Evolutionary conservation across 148 eudicot species (phyloP).

Genomic region (Rhododendron ovatum): DNA sequence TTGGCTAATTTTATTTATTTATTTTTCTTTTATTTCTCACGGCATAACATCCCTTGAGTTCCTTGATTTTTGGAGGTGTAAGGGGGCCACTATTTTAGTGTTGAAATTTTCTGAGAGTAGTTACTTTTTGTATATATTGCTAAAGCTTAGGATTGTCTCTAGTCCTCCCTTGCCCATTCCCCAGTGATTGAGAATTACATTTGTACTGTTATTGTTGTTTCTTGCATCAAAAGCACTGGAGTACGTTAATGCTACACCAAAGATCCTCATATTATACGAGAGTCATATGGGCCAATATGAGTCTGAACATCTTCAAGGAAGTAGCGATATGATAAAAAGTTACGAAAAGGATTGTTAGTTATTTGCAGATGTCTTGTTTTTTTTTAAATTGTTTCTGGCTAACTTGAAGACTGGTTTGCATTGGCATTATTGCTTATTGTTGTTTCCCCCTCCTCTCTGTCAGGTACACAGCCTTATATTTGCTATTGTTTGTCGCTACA

Average conservation of each 20-base stretch:
- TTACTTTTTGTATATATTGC: neutral
- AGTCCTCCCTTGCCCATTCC: neutral
- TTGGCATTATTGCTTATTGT: neutral
- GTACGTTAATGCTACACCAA: neutral
- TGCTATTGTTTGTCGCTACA: conserved; percentile 60
- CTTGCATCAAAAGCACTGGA: neutral
- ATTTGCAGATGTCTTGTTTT: neutral
- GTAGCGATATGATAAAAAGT: neutral
- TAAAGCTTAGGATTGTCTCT: neutral
- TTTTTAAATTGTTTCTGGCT: neutral
- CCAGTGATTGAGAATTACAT: neutral
- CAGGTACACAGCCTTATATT: conserved; percentile 69
- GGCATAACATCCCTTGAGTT: neutral
- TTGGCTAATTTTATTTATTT: neutral
- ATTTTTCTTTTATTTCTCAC: neutral
- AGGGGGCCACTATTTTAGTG: neutral
- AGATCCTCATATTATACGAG: neutral
- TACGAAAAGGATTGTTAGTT: neutral
- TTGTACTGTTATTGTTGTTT: neutral
- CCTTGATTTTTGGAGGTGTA: neutral
- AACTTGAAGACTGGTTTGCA: neutral
- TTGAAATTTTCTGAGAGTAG: neutral
- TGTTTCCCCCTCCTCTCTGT: neutral
- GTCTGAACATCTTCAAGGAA: neutral
- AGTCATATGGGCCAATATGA: neutral